phyloP scores from a whole-genome alignment of 371 early-diverging fungal genomes.

The Dichotomocladium elegans region DNA sequence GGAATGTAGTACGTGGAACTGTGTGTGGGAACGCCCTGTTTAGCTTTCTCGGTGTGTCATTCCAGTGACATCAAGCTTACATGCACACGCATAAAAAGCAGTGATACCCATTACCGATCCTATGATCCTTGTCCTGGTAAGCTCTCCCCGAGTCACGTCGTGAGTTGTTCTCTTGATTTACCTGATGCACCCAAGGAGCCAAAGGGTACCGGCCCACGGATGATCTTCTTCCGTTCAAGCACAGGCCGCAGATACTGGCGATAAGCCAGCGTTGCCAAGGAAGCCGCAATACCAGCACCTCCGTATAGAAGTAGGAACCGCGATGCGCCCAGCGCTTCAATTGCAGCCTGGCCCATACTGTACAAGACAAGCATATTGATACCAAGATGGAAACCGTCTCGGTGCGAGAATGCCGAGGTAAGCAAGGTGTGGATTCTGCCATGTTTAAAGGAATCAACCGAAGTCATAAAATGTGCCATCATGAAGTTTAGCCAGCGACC shows the following conservation, averaged over 20 bases:
- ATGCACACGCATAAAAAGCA: conserved; percentile 45
- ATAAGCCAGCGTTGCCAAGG: conserved; percentile 23
- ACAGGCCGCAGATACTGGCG: conserved; percentile 30
- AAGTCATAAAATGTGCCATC: conserved; percentile 39
- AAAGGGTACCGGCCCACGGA: neutral
- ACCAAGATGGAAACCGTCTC: conserved; percentile 42
- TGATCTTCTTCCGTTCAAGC: conserved; percentile 15
- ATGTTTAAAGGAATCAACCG: conserved; percentile 25
- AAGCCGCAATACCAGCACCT: conserved; percentile 31
- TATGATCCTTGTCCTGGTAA: no score
- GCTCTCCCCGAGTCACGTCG: no score
- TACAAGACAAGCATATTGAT: conserved; percentile 52
- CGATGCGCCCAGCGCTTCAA: conserved; percentile 36
- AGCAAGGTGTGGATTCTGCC: conserved; percentile 48
- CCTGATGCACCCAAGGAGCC: conserved; percentile 47
- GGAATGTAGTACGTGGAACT: conserved; percentile 49
- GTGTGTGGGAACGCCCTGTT: neutral
- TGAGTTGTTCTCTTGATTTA: no score
- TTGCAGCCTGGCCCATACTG: conserved; percentile 40
- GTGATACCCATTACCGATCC: conserved; percentile 42
- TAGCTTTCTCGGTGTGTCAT: neutral
- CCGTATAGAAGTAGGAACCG: conserved; percentile 40
- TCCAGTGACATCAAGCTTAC: conserved; percentile 19
- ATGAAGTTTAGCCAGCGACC: conserved; percentile 38
- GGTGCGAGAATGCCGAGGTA: conserved; percentile 50